phyloP scores from a whole-genome alignment of 805 yeast species.

The Metschnikowia kunwiensis region DNA sequence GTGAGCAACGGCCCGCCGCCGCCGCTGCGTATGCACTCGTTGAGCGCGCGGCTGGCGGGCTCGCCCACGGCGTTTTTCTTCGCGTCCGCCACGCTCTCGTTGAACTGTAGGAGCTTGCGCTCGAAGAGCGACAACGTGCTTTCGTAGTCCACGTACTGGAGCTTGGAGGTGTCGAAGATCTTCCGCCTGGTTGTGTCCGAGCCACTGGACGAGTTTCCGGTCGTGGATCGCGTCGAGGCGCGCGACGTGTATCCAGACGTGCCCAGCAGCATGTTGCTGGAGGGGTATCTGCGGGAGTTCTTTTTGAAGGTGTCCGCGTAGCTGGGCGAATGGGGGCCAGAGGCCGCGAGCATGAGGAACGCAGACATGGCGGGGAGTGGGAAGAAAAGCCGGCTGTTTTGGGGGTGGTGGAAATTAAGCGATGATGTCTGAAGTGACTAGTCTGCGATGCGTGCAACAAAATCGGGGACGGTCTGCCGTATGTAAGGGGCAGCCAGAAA shows the following conservation, averaged over 20 bases:
- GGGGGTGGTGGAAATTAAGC: too few species aligned
- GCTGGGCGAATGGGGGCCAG: too few species aligned
- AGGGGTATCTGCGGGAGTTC: background rate
- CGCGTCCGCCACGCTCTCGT: constrained; percentile 5
- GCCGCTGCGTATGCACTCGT: constrained; percentile 3
- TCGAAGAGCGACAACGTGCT: constrained; percentile 8
- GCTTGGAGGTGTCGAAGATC: constrained; percentile 8
- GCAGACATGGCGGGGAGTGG: too few species aligned
- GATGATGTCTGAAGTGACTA: too few species aligned
- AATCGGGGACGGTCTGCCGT: too few species aligned
- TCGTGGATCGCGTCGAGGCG: background rate
- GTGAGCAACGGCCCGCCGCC: constrained; percentile 5
- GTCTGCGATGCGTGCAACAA: too few species aligned
- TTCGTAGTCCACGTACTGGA: constrained; percentile 7
- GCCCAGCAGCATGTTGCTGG: constrained; percentile 2
- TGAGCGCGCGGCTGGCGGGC: constrained; percentile 1
- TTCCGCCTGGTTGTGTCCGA: background rate
- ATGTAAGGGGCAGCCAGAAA: too few species aligned
- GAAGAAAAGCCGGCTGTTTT: too few species aligned
- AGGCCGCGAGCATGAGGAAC: constrained; percentile 10
- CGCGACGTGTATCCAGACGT: background rate
- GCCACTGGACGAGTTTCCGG: background rate
- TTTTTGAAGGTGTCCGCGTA: too few species aligned
- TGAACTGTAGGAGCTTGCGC: constrained; percentile 7
- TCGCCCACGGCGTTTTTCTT: constrained; percentile 1